Evolutionary conservation across 345 rosid species (phyloP).

Genomic region (thale cress (Arabidopsis thaliana)): TAIR10.1 NC_003075.7:10729501-10730000

Average conservation of each 20-base stretch:
- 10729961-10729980: background rate
- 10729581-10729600: conserved; percentile 14
- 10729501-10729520: conserved; percentile 89
- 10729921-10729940: too few species aligned
- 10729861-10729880: too few species aligned
- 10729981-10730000: background rate
- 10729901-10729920: too few species aligned
- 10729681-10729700: background rate
- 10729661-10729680: conserved; percentile 22
- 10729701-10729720: background rate
- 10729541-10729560: background rate
- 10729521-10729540: conserved; percentile 81
- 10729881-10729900: too few species aligned
- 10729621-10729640: background rate
- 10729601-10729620: conserved; percentile 28
- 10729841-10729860: too few species aligned
- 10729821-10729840: too few species aligned
- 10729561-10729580: conserved; percentile 34
- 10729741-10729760: conserved; percentile 18
- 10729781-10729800: too few species aligned
- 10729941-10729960: background rate
- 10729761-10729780: background rate
- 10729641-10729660: conserved; percentile 28
- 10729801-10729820: too few species aligned
- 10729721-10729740: background rate